Evolutionary conservation across 2,329 filamentous ascomycete genomes (phyloP), one percentile per base, ranked within the genome.

Genomic region (Xylariaceae sp.): DNA sequence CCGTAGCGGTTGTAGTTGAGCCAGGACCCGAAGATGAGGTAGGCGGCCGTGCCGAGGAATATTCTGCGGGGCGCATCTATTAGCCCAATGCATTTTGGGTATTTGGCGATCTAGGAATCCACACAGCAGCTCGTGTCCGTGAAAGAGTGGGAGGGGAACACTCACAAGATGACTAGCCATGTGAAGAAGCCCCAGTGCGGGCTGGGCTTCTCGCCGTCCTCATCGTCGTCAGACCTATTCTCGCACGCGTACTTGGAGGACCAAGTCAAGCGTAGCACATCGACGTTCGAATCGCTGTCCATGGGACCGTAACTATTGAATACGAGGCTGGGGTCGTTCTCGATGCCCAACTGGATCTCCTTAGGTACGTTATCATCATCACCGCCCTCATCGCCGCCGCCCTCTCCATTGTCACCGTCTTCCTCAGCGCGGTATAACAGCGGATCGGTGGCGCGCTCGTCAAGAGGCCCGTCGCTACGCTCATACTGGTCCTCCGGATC

Each of bases 1-100:
- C 93, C 93, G 74, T 96, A 96, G 60, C 93, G 90, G 78, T 92
- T 97, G 82, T 98, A 98, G 80, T 98, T 98, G 73, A 98, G 87
- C 95, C 95, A 99, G 19, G 93, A 96, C 62, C 93, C 93, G 70
- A 98, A 98, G 73, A 98, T 96, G 63, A 99, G 87, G 77, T 98
- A 99, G 20, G 93, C 79, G 1, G 95, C 91, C 41, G 87, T 89
- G 44, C 85, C 85, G 60, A 98, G 82, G 83, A 99, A 99, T 57
- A 89, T 77, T 65, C 93, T 96, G 63, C 19, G 23, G 9, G 23
- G 51, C n/a, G 20, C 10, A 29, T 12, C 4, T 26, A 57, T 69
- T 62, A 64, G 71, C 23, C n/a, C n/a, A n/a, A n/a, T n/a, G n/a
- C n/a, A n/a, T n/a, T n/a, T n/a, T n/a, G n/a, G n/a, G n/a, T n/a